Evolutionary conservation across 306 rosid genomes (phyloP).

Genomic region (Sophora flavescens): DNA sequence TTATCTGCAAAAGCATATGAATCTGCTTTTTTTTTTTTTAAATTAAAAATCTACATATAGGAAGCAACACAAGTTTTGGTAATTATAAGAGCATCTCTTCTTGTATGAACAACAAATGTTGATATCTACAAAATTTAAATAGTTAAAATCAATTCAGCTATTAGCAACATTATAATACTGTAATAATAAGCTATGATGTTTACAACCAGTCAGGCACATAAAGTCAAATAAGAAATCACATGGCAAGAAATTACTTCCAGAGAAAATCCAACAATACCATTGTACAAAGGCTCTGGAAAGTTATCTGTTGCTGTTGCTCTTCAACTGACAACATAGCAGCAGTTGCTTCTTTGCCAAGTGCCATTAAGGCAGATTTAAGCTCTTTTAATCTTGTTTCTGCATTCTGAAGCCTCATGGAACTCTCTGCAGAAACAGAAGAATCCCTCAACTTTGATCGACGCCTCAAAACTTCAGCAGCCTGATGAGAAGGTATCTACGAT

Average conservation of each 20-base stretch:
- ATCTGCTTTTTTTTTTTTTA: neutral
- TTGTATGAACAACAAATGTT: conserved; percentile 22
- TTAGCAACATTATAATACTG: neutral
- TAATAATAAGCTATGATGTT: neutral
- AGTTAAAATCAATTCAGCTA: neutral
- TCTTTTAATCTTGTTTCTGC: conserved; percentile 84
- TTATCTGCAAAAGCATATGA: neutral
- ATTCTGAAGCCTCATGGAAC: conserved; percentile 76
- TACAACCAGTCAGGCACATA: conserved; percentile 26
- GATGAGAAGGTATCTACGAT: conserved; percentile 54
- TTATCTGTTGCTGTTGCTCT: conserved; percentile 83
- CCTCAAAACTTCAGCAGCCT: conserved; percentile 95
- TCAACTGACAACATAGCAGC: conserved; percentile 92
- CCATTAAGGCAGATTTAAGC: conserved; percentile 80
- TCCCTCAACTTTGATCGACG: conserved; percentile 81
- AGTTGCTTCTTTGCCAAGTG: conserved; percentile 92
- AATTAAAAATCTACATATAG: conserved; percentile 10
- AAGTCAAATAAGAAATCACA: conserved; percentile 30
- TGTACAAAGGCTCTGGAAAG: conserved; percentile 74
- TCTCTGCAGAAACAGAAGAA: conserved; percentile 79
- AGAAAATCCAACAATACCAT: conserved; percentile 65
- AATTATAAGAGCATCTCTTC: conserved; percentile 1
- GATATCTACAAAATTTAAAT: neutral
- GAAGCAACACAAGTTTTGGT: conserved; percentile 16
- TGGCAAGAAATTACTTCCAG: conserved; percentile 19